These are phyloP conservation scores for Halophytophthora batemanensis DNA, from an alignment of 352 stramenopile genomes.

Conservation along the genomic window DNA sequence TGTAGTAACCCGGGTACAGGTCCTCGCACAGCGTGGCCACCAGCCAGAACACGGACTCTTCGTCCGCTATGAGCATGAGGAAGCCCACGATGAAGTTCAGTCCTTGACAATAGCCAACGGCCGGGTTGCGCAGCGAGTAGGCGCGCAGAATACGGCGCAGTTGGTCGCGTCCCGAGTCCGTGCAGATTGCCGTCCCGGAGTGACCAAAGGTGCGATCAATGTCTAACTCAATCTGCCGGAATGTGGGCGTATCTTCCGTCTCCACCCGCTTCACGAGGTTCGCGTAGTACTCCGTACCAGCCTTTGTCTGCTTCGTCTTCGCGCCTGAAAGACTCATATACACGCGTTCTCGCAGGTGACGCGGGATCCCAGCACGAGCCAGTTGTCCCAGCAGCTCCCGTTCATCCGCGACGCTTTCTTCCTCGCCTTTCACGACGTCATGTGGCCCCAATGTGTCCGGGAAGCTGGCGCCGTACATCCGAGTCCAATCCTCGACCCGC, in stretches of 20 bases:
- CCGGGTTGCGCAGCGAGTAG: slow-evolving; percentile 78
- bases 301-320: slow-evolving; percentile 52
- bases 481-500: slow-evolving; percentile 63
- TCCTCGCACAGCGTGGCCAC: slow-evolving; percentile 89
- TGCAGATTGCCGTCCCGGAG: slow-evolving; percentile 61
- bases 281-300: slow-evolving; percentile 44
- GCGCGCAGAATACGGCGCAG: slow-evolving; percentile 72
- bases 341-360: slow-evolving; percentile 56
- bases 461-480: slow-evolving; percentile 45
- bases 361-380: slow-evolving; percentile 49
- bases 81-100: slow-evolving; percentile 90
- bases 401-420: slow-evolving; percentile 25
- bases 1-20: slow-evolving; percentile 88
- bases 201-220: slow-evolving; percentile 85
- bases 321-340: slow-evolving; percentile 74
- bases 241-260: slow-evolving; percentile 46
- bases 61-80: slow-evolving; percentile 70
- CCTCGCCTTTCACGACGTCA: slow-evolving; percentile 13
- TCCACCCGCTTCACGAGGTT: slow-evolving; percentile 43
- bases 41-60: slow-evolving; percentile 89
- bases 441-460: slow-evolving; percentile 29
- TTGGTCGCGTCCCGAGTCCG: slow-evolving; percentile 40
- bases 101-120: slow-evolving; percentile 85
- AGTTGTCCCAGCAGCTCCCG: slow-evolving; percentile 36
- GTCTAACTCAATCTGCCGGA: slow-evolving; percentile 85